These are phyloP conservation scores for Clarireedia paspali DNA, from an alignment of 2,329 filamentous ascomycete species.

Conservation along the genomic window DNA sequence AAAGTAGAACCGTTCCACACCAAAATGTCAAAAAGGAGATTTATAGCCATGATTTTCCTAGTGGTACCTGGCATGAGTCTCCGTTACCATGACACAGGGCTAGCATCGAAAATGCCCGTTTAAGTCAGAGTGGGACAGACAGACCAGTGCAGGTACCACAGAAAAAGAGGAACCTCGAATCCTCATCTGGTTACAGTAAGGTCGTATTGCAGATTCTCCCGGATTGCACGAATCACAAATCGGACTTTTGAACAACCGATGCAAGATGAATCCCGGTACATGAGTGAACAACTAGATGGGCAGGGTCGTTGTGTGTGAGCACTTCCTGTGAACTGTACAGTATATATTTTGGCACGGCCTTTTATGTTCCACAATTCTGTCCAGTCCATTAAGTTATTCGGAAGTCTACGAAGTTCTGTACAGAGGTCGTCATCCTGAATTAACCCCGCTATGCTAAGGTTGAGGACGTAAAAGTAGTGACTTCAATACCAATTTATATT, in stretches of 20 bases:
- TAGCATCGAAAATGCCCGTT: neutral
- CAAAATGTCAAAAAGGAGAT: neutral
- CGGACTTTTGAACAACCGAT: neutral
- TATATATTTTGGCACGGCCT: too few relatives aligned
- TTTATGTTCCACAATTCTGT: too few relatives aligned
- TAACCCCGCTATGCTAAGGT: too few relatives aligned
- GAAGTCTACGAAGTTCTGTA: too few relatives aligned
- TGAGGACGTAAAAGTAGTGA: neutral
- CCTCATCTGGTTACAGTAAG: neutral
- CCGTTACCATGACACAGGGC: neutral
- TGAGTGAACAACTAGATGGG: neutral
- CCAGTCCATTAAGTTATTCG: too few relatives aligned
- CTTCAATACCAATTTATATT: neutral
- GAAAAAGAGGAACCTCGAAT: neutral
- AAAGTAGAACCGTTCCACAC: neutral
- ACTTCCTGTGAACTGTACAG: too few relatives aligned
- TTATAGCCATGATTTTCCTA: neutral
- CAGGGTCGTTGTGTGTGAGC: too few relatives aligned
- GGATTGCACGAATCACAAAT: neutral
- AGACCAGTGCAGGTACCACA: neutral
- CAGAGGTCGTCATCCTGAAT: too few relatives aligned
- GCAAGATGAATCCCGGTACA: neutral
- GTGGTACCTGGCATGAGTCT: neutral
- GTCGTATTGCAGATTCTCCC: slow-evolving; percentile 1
- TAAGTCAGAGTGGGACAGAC: neutral